Evolutionary conservation across 306 rosid species (phyloP), one percentile per base, ranked within the genome.

Genomic region (Luffa acutangula): DNA sequence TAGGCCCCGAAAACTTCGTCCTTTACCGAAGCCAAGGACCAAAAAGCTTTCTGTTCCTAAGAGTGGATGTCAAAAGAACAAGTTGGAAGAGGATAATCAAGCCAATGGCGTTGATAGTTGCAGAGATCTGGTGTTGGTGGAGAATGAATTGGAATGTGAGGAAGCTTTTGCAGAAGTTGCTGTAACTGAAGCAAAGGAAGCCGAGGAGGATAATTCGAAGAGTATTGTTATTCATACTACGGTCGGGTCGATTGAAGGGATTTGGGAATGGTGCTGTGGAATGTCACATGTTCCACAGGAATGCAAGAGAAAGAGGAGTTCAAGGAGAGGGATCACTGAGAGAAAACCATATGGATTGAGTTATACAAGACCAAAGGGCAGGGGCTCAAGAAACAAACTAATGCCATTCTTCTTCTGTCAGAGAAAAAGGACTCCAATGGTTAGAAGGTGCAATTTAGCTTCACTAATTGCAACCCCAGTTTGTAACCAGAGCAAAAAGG

Each of bases 371-470:
- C 36, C 14, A 3, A 69, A 69, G 43, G 18, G 36, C 7, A 3
- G 13, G 13, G 46, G 46, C 18, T 64, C 46, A 15, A 65, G 72
- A 14, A n/a, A 9, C 4, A 70, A 42, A n/a, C 31, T 41, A 18
- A n/a, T 20, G 56, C 56, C 76, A 70, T 45, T 45, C 56, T 9
- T 70, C 2, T 42, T 43, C 56, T 4, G 9, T 2, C 9, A 21
- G 56, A 21, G 56, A 70, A 45, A 70, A 70, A 70, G 76, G 56
- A 70, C 4, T 43, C 36, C 37, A 20, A 70, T 43, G 39, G 56
- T 70, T 70, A 70, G 76, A 70, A 70, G 54, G 39, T 70, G 39
- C 76, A 70, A 70, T n/a, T 10, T 70, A 9, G 76, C 76, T 70
- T 48, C 56, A 45, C 3, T 45, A 45, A 9, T 48, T 20, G 56